phyloP scores from a whole-genome alignment of 2,329 filamentous ascomycete species.

The Aspergillus caelatus region DNA sequence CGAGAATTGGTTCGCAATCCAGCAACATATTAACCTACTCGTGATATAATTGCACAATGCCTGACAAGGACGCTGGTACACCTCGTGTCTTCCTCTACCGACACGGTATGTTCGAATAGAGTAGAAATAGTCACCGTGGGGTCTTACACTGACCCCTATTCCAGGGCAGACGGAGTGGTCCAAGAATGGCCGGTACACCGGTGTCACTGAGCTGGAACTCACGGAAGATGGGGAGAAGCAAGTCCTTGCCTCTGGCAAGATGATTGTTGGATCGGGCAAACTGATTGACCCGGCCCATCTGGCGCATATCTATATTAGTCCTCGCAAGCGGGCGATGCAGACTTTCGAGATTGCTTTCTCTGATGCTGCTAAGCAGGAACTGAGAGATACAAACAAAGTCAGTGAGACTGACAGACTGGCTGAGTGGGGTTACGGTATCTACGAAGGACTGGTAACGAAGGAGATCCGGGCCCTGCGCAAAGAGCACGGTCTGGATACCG shows the following conservation, averaged over 20 bases:
- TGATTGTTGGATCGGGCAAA: slow-evolving; percentile 54
- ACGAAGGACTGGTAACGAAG: slow-evolving; percentile 59
- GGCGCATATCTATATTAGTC: slow-evolving; percentile 54
- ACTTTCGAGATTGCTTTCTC: slow-evolving; percentile 53
- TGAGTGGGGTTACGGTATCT: slow-evolving; percentile 67
- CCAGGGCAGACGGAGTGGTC: slow-evolving; percentile 51
- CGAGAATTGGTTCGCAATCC: background rate
- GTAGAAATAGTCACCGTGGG: too few relatives aligned
- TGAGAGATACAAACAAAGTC: slow-evolving; percentile 38
- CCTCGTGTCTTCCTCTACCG: slow-evolving; percentile 40
- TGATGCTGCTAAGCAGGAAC: slow-evolving; percentile 24
- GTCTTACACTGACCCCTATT: background rate
- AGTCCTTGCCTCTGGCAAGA: slow-evolving; percentile 47
- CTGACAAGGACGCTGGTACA: slow-evolving; percentile 41
- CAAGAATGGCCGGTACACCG: slow-evolving; percentile 51
- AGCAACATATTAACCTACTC: background rate
- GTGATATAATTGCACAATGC: slow-evolving; percentile 27
- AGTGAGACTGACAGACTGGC: slow-evolving; percentile 55
- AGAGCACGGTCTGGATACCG: slow-evolving; percentile 51
- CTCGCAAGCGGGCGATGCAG: slow-evolving; percentile 50
- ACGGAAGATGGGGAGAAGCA: slow-evolving; percentile 47
- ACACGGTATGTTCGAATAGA: slow-evolving; percentile 33
- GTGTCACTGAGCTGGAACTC: slow-evolving; percentile 48
- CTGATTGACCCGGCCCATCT: slow-evolving; percentile 56
- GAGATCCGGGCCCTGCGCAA: slow-evolving; percentile 54